Base-by-base conservation (phyloP, 805 yeast genomes). In the Wickerhamiella spandovensis region DNA sequence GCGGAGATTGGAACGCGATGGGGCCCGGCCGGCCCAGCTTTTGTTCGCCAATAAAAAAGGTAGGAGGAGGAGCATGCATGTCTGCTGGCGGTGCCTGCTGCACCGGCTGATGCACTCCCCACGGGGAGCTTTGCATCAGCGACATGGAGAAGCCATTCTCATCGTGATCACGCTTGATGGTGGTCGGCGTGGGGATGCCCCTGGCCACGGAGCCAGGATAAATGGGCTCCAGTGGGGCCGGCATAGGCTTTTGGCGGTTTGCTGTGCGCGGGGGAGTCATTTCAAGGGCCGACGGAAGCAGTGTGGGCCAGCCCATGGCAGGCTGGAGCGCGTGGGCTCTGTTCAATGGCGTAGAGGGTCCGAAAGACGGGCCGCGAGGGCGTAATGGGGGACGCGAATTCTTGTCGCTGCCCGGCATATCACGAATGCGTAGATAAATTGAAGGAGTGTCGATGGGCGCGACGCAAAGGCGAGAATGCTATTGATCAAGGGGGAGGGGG, bases 271-370 rank as follows among this genome's bases (percentile, higher is more conserved):
- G 69, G 22, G 65, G 64, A 9, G 68, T 64, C 49, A 66, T 57
- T 47, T 64, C 67, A 32, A 65, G 55, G 1, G 64, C 68, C 21
- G 67, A 64, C 8, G 69, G 69, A 9, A 65, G 60, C 25, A 65
- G 59, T 47, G 52, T 43, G 30, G 50, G 44, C 45, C 43, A 39
- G 3, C 43, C 24, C 24, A 20, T 15, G 17, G 39, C 20, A 9
- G 39, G 20, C 10, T 8, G 10, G 6, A 20, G 18, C 39, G 39
- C 39, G 20, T 35, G 18, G 17, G 39, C 18, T 17, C 39, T 18
- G 39, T 13, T 35, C 39, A 35, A 35, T 35, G 39, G 39, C 7
- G 39, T 35, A 2, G 39, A n/a, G 7, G 39, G 39, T 20, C 39
- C 39, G 20, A 35, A 17, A 4, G 32, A 28, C 32, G 32, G 32